Evolutionary conservation across 169 alveolate genomes (phyloP).

Genomic region (Babesia bovis): DNA sequence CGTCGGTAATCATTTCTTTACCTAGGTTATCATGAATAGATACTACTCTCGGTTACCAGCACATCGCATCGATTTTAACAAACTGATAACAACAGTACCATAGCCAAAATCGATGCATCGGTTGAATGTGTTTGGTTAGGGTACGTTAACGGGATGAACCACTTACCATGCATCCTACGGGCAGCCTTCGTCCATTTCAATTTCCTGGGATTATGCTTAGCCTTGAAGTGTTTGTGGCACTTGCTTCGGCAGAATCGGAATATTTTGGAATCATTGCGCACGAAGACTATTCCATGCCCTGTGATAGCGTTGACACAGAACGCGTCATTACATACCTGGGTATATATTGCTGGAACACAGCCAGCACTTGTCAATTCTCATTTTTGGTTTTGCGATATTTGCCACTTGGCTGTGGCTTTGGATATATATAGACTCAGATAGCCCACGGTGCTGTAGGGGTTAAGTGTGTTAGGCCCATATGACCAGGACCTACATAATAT

Average conservation of each 20-base stretch:
- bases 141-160: too few relatives aligned
- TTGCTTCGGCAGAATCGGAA: constrained; percentile 98
- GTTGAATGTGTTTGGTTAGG: too few relatives aligned
- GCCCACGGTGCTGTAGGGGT: too few relatives aligned
- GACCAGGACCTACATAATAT: too few relatives aligned
- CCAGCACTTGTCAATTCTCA: constrained; percentile 97
- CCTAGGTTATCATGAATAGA: constrained; percentile 55
- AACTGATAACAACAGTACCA: neutral
- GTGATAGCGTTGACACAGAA: neutral
- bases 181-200: constrained; percentile 99
- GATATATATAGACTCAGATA: too few relatives aligned
- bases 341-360: constrained; percentile 94
- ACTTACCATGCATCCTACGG: constrained; percentile 86
- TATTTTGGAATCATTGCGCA: constrained; percentile 95
- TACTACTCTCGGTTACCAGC: neutral
- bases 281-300: constrained; percentile 97
- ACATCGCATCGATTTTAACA: neutral
- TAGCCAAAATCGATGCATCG: too few relatives aligned
- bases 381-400: constrained; percentile 53
- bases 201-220: constrained; percentile 97
- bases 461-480: too few relatives aligned
- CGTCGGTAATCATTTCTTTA: constrained; percentile 95
- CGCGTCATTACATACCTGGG: constrained; percentile 82
- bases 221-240: constrained; percentile 97
- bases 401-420: constrained; percentile 2